Evolutionary conservation across 805 yeast genomes (phyloP).

Genomic region (Metschnikowia similis): DNA sequence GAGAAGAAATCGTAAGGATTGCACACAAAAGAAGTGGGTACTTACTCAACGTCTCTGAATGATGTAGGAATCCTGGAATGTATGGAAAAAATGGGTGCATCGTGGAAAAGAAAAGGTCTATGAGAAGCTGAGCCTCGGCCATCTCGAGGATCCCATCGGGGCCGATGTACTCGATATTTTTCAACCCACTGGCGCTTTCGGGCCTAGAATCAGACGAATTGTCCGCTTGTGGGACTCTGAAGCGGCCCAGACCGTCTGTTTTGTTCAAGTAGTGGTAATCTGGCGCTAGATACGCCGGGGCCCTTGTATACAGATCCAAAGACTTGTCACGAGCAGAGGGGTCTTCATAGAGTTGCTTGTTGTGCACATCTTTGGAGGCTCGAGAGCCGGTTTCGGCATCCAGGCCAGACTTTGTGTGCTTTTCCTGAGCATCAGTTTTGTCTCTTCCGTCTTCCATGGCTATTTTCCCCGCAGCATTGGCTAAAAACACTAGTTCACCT

Average conservation of each 20-base stretch:
- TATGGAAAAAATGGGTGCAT: constrained; percentile 91
- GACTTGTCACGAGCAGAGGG: background rate
- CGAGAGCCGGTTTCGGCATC: background rate
- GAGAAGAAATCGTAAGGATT: constrained; percentile 70
- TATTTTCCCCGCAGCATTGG: constrained; percentile 75
- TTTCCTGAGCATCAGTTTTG: constrained; percentile 48
- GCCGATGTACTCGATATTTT: constrained; percentile 65
- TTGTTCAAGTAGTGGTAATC: background rate
- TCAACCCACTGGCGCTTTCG: constrained; percentile 42
- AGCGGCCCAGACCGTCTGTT: constrained; percentile 15
- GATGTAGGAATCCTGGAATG: constrained; percentile 69
- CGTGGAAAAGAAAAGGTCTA: constrained; percentile 62
- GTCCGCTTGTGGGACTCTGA: constrained; percentile 42
- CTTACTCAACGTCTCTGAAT: constrained; percentile 60
- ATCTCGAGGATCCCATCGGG: constrained; percentile 54
- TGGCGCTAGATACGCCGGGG: background rate
- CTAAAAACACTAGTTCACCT: constrained; percentile 68
- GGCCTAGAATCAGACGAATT: constrained; percentile 43
- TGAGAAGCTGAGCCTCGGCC: constrained; percentile 52
- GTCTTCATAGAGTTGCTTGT: background rate
- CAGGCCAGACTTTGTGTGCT: constrained; percentile 44
- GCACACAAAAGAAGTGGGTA: constrained; percentile 82
- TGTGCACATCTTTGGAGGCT: background rate
- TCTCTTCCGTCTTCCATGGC: constrained; percentile 67
- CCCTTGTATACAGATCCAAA: background rate